phyloP scores from a whole-genome alignment of 1,284 basidiomycete genomes.

The Schizophyllum commune region DNA sequence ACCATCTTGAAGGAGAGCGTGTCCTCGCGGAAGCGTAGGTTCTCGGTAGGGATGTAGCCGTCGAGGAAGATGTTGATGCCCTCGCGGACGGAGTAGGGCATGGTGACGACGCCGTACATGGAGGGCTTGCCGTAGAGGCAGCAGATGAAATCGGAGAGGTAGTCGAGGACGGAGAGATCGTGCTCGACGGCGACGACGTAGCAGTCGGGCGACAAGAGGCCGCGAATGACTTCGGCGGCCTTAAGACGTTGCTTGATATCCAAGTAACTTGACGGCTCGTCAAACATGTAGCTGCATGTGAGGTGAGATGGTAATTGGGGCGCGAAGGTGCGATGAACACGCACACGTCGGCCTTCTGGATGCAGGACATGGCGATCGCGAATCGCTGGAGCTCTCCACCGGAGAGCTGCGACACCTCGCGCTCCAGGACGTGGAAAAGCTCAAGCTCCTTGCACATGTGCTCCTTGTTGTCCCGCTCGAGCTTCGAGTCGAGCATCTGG shows the following conservation, averaged over 20 bases:
- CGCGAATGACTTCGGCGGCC: conserved; percentile 94
- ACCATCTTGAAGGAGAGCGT: conserved; percentile 94
- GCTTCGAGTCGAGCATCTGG: conserved; percentile 85
- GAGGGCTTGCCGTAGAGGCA: conserved; percentile 95
- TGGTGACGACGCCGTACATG: conserved; percentile 95
- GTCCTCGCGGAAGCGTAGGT: conserved; percentile 93
- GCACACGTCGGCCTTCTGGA: conserved; percentile 86
- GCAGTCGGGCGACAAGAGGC: conserved; percentile 70
- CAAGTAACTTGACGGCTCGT: conserved; percentile 95
- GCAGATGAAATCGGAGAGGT: conserved; percentile 95
- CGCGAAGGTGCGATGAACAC: conserved; percentile 10
- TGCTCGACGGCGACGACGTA: conserved; percentile 97
- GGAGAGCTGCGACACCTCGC: conserved; percentile 80
- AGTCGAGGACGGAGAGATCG: conserved; percentile 94
- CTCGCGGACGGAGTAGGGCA: conserved; percentile 96
- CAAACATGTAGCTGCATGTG: conserved; percentile 80
- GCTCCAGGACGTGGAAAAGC: conserved; percentile 74
- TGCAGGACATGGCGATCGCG: conserved; percentile 90
- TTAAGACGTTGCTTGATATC: conserved; percentile 91
- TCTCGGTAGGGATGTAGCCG: conserved; percentile 97
- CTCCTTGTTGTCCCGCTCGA: conserved; percentile 80
- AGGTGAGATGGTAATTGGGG: conserved; percentile 5
- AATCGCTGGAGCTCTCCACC: conserved; percentile 97
- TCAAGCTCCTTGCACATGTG: conserved; percentile 80
- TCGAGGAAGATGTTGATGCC: conserved; percentile 99